These are phyloP conservation scores for Globisporangium parvum DNA, from an alignment of 352 stramenopile species.

Conservation along the genomic window DNA sequence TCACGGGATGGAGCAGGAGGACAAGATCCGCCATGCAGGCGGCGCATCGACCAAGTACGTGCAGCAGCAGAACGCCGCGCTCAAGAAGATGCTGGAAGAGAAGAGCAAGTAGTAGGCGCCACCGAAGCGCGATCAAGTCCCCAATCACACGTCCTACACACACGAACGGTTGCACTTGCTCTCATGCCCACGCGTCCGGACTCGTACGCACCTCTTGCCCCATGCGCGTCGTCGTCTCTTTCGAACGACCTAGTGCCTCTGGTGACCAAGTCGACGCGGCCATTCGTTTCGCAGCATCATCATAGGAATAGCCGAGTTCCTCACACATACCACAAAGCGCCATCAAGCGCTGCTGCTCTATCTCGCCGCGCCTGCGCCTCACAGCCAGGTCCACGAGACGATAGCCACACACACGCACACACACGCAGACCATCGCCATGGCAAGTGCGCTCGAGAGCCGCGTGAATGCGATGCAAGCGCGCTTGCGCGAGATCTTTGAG, in stretches of 20 bases:
- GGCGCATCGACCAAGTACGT: conserved; percentile 41
- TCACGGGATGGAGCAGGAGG: conserved; percentile 28
- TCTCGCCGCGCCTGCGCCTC: too few relatives aligned
- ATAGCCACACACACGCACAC: too few relatives aligned
- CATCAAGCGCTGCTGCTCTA: too few relatives aligned
- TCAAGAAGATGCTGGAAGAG: conserved; percentile 47
- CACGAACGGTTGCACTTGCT: neutral
- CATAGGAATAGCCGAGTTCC: too few relatives aligned
- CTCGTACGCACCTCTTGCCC: too few relatives aligned
- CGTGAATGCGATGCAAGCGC: conserved; percentile 47
- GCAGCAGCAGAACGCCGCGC: conserved; percentile 62
- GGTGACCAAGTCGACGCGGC: too few relatives aligned
- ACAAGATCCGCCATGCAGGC: conserved; percentile 54
- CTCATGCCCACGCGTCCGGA: too few relatives aligned
- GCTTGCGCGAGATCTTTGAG: conserved; percentile 59
- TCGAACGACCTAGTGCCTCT: too few relatives aligned
- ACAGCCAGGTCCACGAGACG: too few relatives aligned
- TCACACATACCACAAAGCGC: too few relatives aligned
- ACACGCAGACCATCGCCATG: neutral
- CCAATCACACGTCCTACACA: neutral
- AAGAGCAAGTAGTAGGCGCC: conserved; percentile 10
- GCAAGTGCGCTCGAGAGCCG: conserved; percentile 17
- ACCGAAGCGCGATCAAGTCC: neutral
- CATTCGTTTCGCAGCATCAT: too few relatives aligned
- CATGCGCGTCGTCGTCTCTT: too few relatives aligned